Base-by-base conservation (phyloP, 257 asterid genomes). In the Fraxinus excelsior region DNA sequence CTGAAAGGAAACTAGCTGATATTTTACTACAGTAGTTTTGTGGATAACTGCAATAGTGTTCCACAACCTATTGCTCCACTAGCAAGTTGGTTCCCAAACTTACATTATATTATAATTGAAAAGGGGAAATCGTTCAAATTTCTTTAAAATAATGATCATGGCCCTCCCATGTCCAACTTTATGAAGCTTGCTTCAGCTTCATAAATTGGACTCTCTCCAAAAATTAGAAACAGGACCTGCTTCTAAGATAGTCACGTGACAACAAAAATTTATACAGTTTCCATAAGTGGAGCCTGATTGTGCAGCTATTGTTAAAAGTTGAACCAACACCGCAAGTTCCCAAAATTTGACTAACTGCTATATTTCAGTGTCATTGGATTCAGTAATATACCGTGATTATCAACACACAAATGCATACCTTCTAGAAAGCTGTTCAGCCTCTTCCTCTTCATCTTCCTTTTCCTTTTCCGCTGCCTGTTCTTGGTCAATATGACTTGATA, bases 391-490 rank as follows among this genome's bases (percentile, higher is more conserved):
- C 14, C 25, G 64, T 60, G 31, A 23, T 25, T 5, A 60, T 23
- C 31, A 25, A 23, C 67, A 0, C 29, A 25, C 31, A 8, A n/a
- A 23, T 53, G 64, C 80, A 9, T 82, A 93, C 99, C 99, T 88
- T 80, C 97, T 85, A 78, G 82, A 91, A 67, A 91, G 94, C 73
- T 93, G 97, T 79, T 95, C 98, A 42, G 92, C 87, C 75, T 90
- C 99, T 86, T 94, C 97, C 74, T 89, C 95, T 86, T 94, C 97
- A 72, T 89, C 95, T 79, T 91, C 97, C 74, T 85, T 96, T 12
- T 82, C 97, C 76, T 86, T 96, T 9, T 82, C 68, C 1, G 5
- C 34, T 60, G 88, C 84, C 77, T 81, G 81, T 72, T 70, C 90
- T 75, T 79, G 90, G 82, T 79, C 44, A 67, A 81, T 75, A 76